Percentiles rank a stretch among this genome's conserved stretches.
phyloP scores from a whole-genome alignment of 208 protist species.

The Angomonas ambiguus region DNA sequence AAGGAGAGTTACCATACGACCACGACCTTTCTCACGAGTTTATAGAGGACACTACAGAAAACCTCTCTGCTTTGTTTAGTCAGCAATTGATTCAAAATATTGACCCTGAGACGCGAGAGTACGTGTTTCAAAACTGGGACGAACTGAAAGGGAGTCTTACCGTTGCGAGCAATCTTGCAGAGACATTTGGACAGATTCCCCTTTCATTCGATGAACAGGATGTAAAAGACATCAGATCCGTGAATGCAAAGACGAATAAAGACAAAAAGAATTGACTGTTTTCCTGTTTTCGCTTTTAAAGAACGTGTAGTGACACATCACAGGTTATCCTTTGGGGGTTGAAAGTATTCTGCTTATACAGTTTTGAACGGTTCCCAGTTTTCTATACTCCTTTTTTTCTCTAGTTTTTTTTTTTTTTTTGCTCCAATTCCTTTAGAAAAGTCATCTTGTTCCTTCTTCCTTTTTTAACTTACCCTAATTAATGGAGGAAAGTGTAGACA shows the following conservation, averaged over 20 bases:
- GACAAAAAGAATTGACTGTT: neutral
- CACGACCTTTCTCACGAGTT: slow-evolving; percentile 78
- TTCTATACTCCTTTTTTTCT: too few species aligned
- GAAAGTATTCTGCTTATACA: too few species aligned
- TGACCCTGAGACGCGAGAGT: slow-evolving; percentile 30
- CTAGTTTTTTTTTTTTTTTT: neutral
- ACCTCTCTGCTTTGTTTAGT: slow-evolving; percentile 54
- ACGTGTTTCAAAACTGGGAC: slow-evolving; percentile 38
- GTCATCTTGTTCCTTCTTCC: neutral
- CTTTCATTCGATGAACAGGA: slow-evolving; percentile 22
- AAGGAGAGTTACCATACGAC: slow-evolving; percentile 18
- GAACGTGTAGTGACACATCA: too few species aligned
- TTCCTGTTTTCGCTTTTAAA: neutral
- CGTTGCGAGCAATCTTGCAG: slow-evolving; percentile 14
- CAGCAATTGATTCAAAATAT: slow-evolving; percentile 61
- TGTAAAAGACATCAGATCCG: slow-evolving; percentile 7
- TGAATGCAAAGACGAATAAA: slow-evolving; percentile 1
- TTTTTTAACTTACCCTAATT: neutral
- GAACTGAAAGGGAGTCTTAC: slow-evolving; percentile 17
- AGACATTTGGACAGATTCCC: slow-evolving; percentile 25
- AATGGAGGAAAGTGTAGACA: neutral
- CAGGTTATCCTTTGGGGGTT: too few species aligned
- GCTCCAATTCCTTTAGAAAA: neutral
- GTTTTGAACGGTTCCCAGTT: too few species aligned
- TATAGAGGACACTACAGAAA: slow-evolving; percentile 78